Base-by-base conservation (phyloP, 306 rosid genomes). In the Elaeagnus macrophylla region DNA sequence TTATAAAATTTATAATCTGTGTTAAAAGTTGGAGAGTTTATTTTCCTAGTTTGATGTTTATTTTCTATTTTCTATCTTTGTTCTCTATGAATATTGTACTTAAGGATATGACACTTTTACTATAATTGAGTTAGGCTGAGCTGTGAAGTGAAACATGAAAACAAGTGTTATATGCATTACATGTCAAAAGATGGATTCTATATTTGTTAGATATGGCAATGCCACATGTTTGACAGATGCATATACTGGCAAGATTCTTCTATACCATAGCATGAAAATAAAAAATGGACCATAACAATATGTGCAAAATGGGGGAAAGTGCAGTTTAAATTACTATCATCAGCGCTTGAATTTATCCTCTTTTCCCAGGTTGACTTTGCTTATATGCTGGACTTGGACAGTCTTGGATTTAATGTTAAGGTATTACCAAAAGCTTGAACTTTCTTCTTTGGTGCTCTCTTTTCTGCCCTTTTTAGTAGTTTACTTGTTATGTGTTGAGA, bases 381-480 rank as follows among this genome's bases (percentile, higher is more conserved):
- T 44, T 45, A 76, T 79, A 87, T 91, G 40, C 79, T 82, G 75
- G 99, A 91, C 75, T 72, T 87, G 82, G 99, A 91, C 72, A 76
- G 83, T 70, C 85, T 91, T 68, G 99, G 99, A 71, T 81, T 91
- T 80, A 74, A 80, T 70, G 89, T 86, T 48, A 78, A 91, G 96
- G 99, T 91, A 80, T 14, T 51, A 25, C 32, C 18, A 39, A 19
- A 15, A 45, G 50, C 9, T 55, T 56, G 8, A 32, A 35, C 39
- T 41, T 49, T 51, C 9, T 32, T 36, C 32, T n/a, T 35, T 55
- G 12, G 44, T 64, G 37, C 17, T 43, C 10, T 37, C 14, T 3
- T 42, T 42, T 38, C 42, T 25, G 50, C 25, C 51, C 7, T 39
- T 62, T 62, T 46, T 57, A 48, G 1, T 54, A 41, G 8, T n/a